These are phyloP conservation scores for Boletus mariae DNA, from an alignment of 1,284 basidiomycete species.

Conservation along the genomic window DNA sequence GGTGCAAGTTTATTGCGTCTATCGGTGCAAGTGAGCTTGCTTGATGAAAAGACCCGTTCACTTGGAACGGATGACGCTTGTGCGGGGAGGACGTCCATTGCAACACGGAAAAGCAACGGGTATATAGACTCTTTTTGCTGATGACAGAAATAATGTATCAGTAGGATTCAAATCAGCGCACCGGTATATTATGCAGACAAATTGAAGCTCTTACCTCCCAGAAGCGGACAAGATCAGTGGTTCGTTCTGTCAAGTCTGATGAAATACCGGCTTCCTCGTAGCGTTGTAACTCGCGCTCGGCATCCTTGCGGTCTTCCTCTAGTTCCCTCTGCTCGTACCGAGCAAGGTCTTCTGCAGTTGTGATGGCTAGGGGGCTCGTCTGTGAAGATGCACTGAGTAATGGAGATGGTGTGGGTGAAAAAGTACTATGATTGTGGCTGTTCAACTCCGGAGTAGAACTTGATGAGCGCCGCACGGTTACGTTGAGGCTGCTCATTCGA, in stretches of 20 bases:
- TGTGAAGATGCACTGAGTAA: no score
- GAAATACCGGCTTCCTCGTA: no score
- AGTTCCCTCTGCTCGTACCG: no score
- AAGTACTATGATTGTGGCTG: not conserved
- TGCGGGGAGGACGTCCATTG: not conserved
- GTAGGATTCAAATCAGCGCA: no score
- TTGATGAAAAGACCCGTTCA: not conserved
- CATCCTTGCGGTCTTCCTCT: no score
- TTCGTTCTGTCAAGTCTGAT: not conserved
- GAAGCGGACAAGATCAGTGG: not conserved
- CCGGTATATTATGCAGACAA: no score
- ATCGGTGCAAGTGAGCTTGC: not conserved
- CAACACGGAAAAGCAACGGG: not conserved
- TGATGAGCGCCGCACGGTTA: not conserved
- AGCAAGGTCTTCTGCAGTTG: no score
- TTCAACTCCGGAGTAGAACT: not conserved
- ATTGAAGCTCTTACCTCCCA: not conserved
- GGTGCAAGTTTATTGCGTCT: no score
- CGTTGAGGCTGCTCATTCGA: not conserved
- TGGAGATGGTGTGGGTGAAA: no score
- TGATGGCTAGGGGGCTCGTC: no score
- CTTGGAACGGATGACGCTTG: not conserved
- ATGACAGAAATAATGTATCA: no score
- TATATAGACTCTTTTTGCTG: not conserved
- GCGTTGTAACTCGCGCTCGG: no score